Percentiles rank a stretch among this genome's conserved stretches.
These are phyloP conservation scores for Brassica nigra DNA, from an alignment of 345 rosid genomes.

Conservation along the genomic window DNA sequence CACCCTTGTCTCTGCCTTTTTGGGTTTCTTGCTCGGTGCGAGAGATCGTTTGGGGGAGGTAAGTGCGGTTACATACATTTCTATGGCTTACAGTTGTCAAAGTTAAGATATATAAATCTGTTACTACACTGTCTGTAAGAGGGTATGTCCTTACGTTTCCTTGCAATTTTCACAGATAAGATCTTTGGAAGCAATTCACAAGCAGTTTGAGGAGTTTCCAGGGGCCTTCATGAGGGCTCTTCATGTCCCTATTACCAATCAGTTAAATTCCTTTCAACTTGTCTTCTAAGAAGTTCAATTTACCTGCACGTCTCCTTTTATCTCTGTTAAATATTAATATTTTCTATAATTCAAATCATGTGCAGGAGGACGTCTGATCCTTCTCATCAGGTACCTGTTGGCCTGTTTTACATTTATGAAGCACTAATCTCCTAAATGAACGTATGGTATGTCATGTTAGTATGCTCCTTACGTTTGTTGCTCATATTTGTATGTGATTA, in stretches of 20 bases:
- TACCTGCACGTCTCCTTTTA: neutral
- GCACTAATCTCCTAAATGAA: neutral
- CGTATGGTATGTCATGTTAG: slow-evolving; percentile 14
- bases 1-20: slow-evolving; percentile 78
- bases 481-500: slow-evolving; percentile 22
- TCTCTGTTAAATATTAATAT: slow-evolving; percentile 19
- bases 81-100: slow-evolving; percentile 16
- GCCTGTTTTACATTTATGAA: slow-evolving; percentile 25
- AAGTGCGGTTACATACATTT: slow-evolving; percentile 23
- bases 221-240: slow-evolving; percentile 72
- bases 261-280: slow-evolving; percentile 48
- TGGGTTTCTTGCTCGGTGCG: slow-evolving; percentile 97
- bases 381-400: slow-evolving; percentile 50
- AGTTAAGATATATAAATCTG: slow-evolving; percentile 4
- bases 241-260: slow-evolving; percentile 57
- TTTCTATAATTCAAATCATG: slow-evolving; percentile 33
- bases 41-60: slow-evolving; percentile 99
- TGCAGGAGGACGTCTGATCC: slow-evolving; percentile 55
- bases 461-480: slow-evolving; percentile 18
- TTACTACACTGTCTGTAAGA: slow-evolving; percentile 15
- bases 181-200: slow-evolving; percentile 86
- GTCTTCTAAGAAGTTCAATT: slow-evolving; percentile 16
- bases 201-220: slow-evolving; percentile 87
- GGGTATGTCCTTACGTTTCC: slow-evolving; percentile 27
- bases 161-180: slow-evolving; percentile 64